Evolutionary conservation across 352 stramenopile genomes (phyloP).

Genomic region (Halophytophthora batemanensis): DNA sequence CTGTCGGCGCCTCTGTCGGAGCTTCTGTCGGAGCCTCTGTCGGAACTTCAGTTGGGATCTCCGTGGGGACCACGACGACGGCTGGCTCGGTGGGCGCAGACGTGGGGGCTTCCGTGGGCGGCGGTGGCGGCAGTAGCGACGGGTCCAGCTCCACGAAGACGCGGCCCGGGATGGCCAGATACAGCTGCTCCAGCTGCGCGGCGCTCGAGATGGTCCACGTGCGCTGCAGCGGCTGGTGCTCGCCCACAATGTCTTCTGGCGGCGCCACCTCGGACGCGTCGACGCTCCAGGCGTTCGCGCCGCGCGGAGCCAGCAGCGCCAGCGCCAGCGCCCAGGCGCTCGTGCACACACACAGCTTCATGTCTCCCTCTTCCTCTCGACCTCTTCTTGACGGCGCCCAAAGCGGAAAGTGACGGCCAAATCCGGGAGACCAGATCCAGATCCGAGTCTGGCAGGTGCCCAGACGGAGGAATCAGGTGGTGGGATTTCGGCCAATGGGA

Average conservation of each 20-base stretch:
- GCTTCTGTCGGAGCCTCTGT: constrained; percentile 10
- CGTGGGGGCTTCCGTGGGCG: background rate
- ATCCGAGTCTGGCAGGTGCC: too few relatives aligned
- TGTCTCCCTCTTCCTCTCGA: background rate
- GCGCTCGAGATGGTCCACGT: constrained; percentile 42
- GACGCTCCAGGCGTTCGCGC: constrained; percentile 28
- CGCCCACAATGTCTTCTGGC: constrained; percentile 24
- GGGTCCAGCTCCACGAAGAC: constrained; percentile 54
- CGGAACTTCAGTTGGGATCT: background rate
- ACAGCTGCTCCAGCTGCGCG: constrained; percentile 41
- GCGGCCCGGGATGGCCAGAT: constrained; percentile 45
- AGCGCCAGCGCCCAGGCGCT: constrained; percentile 8
- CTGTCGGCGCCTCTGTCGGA: constrained; percentile 5
- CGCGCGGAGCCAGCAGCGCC: constrained; percentile 12
- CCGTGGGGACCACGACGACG: constrained; percentile 1
- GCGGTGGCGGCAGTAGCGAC: constrained; percentile 19
- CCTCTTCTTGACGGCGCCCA: constrained; percentile 1
- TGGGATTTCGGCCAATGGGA: too few relatives aligned
- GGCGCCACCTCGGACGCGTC: constrained; percentile 27
- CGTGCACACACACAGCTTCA: constrained; percentile 24
- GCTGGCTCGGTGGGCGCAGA: background rate
- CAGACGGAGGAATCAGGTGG: too few relatives aligned
- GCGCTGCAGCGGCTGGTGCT: constrained; percentile 39
- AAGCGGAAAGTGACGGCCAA: background rate
- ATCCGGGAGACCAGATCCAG: too few relatives aligned